phyloP scores from a whole-genome alignment of 129 eudicot genomes.

The Escallonia rubra region DNA sequence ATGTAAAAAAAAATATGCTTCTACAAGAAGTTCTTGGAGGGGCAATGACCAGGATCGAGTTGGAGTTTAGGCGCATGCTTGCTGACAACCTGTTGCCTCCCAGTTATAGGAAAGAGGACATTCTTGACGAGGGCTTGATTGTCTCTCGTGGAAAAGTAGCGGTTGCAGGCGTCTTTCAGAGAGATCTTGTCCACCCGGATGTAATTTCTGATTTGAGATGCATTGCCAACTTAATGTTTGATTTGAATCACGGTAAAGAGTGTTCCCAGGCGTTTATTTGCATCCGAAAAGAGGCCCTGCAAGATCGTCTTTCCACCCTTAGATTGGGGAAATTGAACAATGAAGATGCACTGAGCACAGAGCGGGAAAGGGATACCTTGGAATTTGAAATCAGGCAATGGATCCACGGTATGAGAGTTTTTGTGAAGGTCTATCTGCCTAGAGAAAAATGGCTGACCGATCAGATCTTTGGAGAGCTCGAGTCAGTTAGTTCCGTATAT shows the following conservation, averaged over 20 bases:
- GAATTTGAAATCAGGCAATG: constrained; percentile 73
- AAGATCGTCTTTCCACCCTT: constrained; percentile 70
- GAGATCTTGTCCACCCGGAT: constrained; percentile 64
- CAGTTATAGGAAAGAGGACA: constrained; percentile 80
- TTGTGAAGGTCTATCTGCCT: constrained; percentile 68
- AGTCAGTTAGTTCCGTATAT: constrained; percentile 47
- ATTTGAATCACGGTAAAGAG: constrained; percentile 64
- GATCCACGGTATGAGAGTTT: constrained; percentile 67
- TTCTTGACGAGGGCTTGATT: constrained; percentile 44
- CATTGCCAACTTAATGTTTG: constrained; percentile 76
- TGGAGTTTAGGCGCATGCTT: constrained; percentile 70
- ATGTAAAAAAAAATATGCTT: constrained; percentile 29
- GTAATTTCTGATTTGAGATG: constrained; percentile 64
- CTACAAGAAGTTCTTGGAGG: constrained; percentile 57
- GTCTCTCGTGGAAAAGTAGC: constrained; percentile 71
- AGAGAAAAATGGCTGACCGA: constrained; percentile 68
- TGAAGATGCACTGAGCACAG: constrained; percentile 77
- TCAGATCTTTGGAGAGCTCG: constrained; percentile 65
- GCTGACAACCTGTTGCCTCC: constrained; percentile 81
- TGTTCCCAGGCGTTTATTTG: constrained; percentile 69
- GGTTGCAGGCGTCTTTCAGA: constrained; percentile 52
- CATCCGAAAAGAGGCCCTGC: constrained; percentile 67
- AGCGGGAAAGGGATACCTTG: constrained; percentile 57
- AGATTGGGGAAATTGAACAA: constrained; percentile 70
- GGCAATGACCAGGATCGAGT: constrained; percentile 72